Conservation (phyloP, 768 basidiomycete genomes). For the Leccinum subtestaceum region DNA sequence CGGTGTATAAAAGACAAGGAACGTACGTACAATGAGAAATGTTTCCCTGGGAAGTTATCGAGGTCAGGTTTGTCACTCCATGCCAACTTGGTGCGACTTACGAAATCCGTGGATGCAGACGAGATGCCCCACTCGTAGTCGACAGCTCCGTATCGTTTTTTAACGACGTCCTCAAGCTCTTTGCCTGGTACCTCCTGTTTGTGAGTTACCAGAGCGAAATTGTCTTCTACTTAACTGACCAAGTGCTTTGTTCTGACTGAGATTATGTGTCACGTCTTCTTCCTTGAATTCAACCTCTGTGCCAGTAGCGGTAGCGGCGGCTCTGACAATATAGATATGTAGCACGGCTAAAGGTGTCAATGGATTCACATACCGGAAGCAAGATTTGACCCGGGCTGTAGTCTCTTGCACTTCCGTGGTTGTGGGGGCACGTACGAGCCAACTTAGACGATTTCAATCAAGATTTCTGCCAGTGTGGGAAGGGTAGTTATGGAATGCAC, state of each 20-base stretch:
- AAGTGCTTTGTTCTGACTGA: constrained; percentile 65
- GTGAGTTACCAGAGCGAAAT: constrained; percentile 41
- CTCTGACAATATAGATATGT: constrained; percentile 36
- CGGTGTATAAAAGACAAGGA: neutral
- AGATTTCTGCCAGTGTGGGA: neutral
- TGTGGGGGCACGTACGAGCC: constrained; percentile 71
- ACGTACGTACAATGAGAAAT: constrained; percentile 61
- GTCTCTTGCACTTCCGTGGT: constrained; percentile 56
- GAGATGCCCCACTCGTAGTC: constrained; percentile 67
- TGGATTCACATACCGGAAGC: constrained; percentile 57
- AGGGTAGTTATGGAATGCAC: constrained; percentile 32
- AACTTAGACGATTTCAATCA: constrained; percentile 38
- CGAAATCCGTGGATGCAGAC: constrained; percentile 80
- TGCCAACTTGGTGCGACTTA: constrained; percentile 36
- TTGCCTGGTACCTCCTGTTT: too few species aligned
- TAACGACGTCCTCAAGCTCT: constrained; percentile 58
- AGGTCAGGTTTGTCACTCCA: neutral
- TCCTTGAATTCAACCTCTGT: constrained; percentile 49
- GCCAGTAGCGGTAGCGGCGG: constrained; percentile 64
- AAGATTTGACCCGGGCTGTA: constrained; percentile 59
- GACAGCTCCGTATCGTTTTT: constrained; percentile 56
- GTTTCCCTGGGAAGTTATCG: constrained; percentile 37
- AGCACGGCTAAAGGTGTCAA: neutral
- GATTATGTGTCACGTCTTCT: constrained; percentile 42
- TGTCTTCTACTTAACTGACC: constrained; percentile 33